phyloP scores from a whole-genome alignment of 306 rosid species.

The Fragaria nilgerrensis region DNA sequence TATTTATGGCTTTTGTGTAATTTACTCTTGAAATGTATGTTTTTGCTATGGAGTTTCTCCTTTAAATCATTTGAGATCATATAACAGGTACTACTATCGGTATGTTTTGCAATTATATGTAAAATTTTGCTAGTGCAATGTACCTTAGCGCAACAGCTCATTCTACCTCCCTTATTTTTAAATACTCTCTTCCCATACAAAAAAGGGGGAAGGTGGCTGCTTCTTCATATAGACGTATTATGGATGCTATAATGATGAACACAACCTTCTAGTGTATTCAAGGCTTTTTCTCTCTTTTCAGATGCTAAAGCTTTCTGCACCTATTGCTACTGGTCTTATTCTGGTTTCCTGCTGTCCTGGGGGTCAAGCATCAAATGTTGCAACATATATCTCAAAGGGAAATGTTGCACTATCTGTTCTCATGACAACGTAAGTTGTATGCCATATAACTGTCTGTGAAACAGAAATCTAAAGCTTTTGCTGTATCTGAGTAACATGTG shows the following conservation, averaged over 20 bases:
- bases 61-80: neutral
- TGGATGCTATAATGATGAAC: neutral
- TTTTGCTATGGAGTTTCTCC: neutral
- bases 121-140: neutral
- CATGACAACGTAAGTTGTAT: conserved; percentile 74
- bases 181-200: neutral
- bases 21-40: neutral
- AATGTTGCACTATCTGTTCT: conserved; percentile 95
- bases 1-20: conserved; percentile 6
- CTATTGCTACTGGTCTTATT: conserved; percentile 97
- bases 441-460: neutral
- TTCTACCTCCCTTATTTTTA: neutral
- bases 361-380: conserved; percentile 97
- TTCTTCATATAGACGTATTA: neutral
- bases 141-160: neutral
- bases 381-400: conserved; percentile 92
- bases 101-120: neutral
- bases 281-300: conserved; percentile 32
- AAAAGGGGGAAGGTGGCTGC: neutral
- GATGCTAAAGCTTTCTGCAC: conserved; percentile 86
- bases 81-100: neutral
- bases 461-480: neutral
- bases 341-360: conserved; percentile 99
- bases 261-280: neutral
- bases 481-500: conserved; percentile 9